Evolutionary conservation across 768 basidiomycete genomes (phyloP), one percentile per base, ranked within the genome.

Genomic region (Cystobasidium onofrii): DNA sequence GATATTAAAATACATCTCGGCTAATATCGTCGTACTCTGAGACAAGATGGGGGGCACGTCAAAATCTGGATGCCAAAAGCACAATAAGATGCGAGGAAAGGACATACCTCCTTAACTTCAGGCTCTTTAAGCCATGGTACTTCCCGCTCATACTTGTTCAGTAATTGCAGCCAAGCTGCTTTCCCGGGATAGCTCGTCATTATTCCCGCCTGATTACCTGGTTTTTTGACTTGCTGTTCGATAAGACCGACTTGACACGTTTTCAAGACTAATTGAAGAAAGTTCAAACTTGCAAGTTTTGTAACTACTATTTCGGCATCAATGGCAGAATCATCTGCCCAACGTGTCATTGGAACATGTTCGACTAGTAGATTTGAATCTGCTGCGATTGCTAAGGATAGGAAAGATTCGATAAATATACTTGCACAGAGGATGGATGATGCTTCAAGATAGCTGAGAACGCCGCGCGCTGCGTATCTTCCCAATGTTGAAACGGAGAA

Each of bases 401-500:
- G 84, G 80, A 90, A 92, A 62, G 88, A 86, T n/a, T 85, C 84
- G 80, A 95, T 88, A 84, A 97, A 96, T n/a, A 89, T 87, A n/a
- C 87, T 87, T 1, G 95, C 91, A 2, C 90, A 90, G n/a, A 92
- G 86, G 78, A 99, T 89, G 76, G 92, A 92, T 18, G 91, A 91
- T 66, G 92, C 90, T 75, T 79, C 77, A 9, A 71, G n/a, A 57
- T 43, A 72, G 13, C 15, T 33, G 69, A 99, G 84, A 12, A 86
- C 87, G 36, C 91, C 92, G 55, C 91, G 88, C 29, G 93, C 82
- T 44, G 92, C 90, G 82, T 94, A 96, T 31, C 85, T 84, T 6
- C 89, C 91, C 12, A 76, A 73, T 6, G 57, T 75, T 12, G 69
- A 71, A 4, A 31, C 29, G 29, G 54, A 57, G 34, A 52, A 31